Percentiles rank a stretch among this genome's conserved stretches.
Conservation (phyloP, 2,329 filamentous ascomycete genomes). For the Simplicillium aogashimaense region DNA sequence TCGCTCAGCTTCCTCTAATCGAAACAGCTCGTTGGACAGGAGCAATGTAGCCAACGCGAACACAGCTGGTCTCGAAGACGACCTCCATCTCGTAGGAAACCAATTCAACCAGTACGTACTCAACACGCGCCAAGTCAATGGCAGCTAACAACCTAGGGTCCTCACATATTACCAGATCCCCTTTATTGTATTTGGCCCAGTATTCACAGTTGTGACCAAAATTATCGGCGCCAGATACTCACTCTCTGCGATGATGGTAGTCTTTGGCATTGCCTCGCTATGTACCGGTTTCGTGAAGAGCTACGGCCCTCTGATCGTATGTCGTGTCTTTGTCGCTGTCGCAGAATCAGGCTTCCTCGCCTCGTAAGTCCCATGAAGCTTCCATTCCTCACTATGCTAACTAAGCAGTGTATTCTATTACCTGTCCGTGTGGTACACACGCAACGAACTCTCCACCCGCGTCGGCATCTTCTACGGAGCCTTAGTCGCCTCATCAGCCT, state of each 20-base stretch:
- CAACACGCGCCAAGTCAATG: too few species aligned
- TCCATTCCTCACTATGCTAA: too few species aligned
- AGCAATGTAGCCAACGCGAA: constrained; percentile 7
- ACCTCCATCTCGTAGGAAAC: not conserved
- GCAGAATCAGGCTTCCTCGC: constrained; percentile 6
- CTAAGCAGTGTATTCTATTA: constrained; percentile 3
- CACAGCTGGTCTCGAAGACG: not conserved
- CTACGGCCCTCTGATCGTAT: constrained; percentile 1
- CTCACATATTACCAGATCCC: constrained; percentile 6
- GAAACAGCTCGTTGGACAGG: constrained; percentile 4
- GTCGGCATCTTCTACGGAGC: constrained; percentile 6
- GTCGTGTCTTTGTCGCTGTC: constrained; percentile 3
- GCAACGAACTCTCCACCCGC: constrained; percentile 3
- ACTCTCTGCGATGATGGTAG: too few species aligned
- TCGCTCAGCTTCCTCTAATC: too few species aligned
- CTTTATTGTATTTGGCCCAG: constrained; percentile 4
- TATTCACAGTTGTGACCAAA: constrained; percentile 3
- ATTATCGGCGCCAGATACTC: not conserved
- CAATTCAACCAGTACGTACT: constrained; percentile 4
- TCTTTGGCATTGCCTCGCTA: too few species aligned
- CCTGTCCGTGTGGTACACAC: constrained; percentile 6
- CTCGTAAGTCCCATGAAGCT: constrained; percentile 2
- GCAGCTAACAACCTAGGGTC: too few species aligned
- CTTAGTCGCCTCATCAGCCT: constrained; percentile 4
- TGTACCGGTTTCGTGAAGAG: constrained; percentile 1